phyloP scores from a whole-genome alignment of 2,329 filamentous ascomycete species.

The Verticillium klebahnii region DNA sequence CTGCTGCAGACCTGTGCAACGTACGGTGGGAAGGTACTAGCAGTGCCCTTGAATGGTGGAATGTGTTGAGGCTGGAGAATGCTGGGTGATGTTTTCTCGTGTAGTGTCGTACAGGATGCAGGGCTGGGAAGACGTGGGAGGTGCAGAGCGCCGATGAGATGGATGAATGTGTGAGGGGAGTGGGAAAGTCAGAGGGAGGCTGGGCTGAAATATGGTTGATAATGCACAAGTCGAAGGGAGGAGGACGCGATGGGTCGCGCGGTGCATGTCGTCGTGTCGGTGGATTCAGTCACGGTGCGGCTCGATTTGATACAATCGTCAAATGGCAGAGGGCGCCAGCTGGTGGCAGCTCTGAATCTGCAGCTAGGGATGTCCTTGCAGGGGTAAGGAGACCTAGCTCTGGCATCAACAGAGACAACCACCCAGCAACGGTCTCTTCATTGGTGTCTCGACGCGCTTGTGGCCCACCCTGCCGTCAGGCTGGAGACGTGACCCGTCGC shows the following conservation, averaged over 20 bases:
- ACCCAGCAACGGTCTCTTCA: slow-evolving; percentile 47
- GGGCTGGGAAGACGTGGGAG: background rate
- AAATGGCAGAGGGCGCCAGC: background rate
- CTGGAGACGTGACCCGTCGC: slow-evolving; percentile 5
- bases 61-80: background rate
- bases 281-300: background rate
- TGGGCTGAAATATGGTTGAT: background rate
- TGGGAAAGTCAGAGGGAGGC: background rate
- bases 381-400: background rate
- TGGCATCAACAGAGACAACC: slow-evolving; percentile 50
- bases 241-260: slow-evolving; percentile 10
- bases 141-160: background rate
- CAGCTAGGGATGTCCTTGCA: background rate
- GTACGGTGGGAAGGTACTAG: background rate
- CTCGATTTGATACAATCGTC: background rate
- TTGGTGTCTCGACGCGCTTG: slow-evolving; percentile 29
- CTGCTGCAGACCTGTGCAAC: background rate
- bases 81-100: background rate
- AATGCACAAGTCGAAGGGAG: background rate
- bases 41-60: background rate
- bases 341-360: background rate
- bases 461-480: background rate
- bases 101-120: background rate
- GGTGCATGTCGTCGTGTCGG: slow-evolving; percentile 7
- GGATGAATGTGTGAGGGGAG: background rate